These are phyloP conservation scores for Boletales sp. DNA, from an alignment of 768 basidiomycete genomes.

Conservation along the genomic window DNA sequence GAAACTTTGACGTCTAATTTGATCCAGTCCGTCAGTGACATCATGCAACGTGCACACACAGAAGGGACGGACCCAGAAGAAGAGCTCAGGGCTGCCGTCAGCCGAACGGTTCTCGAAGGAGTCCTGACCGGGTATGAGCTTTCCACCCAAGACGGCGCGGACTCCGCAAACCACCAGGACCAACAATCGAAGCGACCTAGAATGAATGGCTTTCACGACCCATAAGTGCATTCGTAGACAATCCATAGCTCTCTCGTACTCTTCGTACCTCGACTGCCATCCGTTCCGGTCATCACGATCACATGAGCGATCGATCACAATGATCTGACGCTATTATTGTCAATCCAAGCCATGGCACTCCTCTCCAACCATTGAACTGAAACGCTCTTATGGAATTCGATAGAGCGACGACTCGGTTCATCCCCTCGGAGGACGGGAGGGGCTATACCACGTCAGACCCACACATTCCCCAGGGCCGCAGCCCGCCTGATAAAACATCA, in stretches of 20 bases:
- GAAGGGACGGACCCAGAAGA: slow-evolving; percentile 66
- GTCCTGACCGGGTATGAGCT: slow-evolving; percentile 59
- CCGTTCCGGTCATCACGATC: slow-evolving; percentile 35
- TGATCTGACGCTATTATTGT: slow-evolving; percentile 27
- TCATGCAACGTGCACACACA: slow-evolving; percentile 57
- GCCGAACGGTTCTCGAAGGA: slow-evolving; percentile 61
- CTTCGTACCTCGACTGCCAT: slow-evolving; percentile 13
- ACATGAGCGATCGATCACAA: slow-evolving; percentile 24
- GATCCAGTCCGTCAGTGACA: slow-evolving; percentile 60
- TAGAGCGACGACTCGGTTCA: not conserved
- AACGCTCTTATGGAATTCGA: not conserved
- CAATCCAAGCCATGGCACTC: slow-evolving; percentile 11
- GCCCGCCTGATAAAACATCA: slow-evolving; percentile 12
- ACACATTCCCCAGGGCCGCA: slow-evolving; percentile 24
- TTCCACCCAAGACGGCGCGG: slow-evolving; percentile 22
- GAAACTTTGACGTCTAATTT: slow-evolving; percentile 66
- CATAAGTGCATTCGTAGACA: slow-evolving; percentile 1
- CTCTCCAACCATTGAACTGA: not conserved
- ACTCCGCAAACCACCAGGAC: slow-evolving; percentile 7
- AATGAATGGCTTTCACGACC: slow-evolving; percentile 17
- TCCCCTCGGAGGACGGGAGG: slow-evolving; percentile 15
- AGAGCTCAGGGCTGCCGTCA: slow-evolving; percentile 59
- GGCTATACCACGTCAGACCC: slow-evolving; percentile 13
- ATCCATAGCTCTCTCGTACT: not conserved
- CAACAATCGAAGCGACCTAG: slow-evolving; percentile 23